These are phyloP conservation scores for Aspergillus texensis DNA, from an alignment of 2,329 filamentous ascomycete species.

Conservation along the genomic window DNA sequence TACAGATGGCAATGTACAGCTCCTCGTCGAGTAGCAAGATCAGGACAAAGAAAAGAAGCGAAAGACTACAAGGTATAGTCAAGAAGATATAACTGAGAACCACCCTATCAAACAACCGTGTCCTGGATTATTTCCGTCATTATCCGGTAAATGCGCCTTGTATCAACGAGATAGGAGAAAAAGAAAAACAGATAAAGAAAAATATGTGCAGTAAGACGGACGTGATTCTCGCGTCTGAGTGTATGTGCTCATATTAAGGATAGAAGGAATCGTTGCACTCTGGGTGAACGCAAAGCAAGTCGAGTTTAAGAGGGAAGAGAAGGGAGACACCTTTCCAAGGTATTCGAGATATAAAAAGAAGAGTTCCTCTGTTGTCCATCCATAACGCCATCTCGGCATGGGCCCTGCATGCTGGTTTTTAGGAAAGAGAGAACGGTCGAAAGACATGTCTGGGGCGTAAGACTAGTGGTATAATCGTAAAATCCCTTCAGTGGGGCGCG, in stretches of 20 bases:
- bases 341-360: neutral
- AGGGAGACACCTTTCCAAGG: conserved; percentile 1
- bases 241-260: neutral
- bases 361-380: neutral
- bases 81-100: neutral
- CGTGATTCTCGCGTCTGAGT: neutral
- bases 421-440: neutral
- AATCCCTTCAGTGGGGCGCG: neutral
- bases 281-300: neutral
- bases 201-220: neutral
- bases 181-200: neutral
- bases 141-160: neutral
- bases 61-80: neutral
- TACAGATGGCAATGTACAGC: neutral
- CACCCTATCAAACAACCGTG: neutral
- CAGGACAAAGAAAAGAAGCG: conserved; percentile 1
- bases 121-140: neutral
- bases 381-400: conserved; percentile 3
- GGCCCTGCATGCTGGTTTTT: neutral
- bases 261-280: neutral
- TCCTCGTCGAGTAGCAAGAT: conserved; percentile 1
- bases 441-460: neutral
- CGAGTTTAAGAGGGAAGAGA: neutral
- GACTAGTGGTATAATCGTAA: neutral
- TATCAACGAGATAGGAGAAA: neutral